Base-by-base conservation (phyloP, 108 stramenopile species). In the Pseudonitzschia delicatissima region DNA sequence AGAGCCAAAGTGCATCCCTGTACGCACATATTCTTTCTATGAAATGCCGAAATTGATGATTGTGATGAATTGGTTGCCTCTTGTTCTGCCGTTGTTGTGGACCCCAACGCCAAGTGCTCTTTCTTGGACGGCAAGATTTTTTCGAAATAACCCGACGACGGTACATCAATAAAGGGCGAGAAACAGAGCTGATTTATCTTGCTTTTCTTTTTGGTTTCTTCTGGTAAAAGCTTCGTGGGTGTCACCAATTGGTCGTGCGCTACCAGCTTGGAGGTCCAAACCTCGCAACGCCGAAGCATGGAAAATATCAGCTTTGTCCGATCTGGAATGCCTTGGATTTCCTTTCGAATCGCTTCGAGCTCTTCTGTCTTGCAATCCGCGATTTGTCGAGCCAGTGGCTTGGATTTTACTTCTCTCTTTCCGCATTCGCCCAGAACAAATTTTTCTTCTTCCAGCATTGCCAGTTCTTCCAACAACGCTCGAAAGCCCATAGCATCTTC, bases 201-300 rank as follows among this genome's bases (percentile, higher is more conserved):
- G 6, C n/a, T 33, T 27, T 29, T 23, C 9, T 32, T 44, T 23
- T 4, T 3, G 2, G 34, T 4, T 23, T 47, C 36, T 5, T 40
- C 45, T 21, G 49, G 37, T 2, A 67, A 15, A 15, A 28, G 28
- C 31, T 28, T 20, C 18, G 42, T 15, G 27, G 55, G 26, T 27
- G 53, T 58, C 36, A 81, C 36, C 15, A 81, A 47, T 32, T 59
- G 32, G 4, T 77, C 26, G 18, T 76, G 77, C n/a, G 81, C 77
- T 9, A 75, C 47, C 25, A 55, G 32, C 40, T 82, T 82, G 33
- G 69, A 66, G 26, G 53, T 39, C 81, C 81, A 82, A 5, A 82
- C 77, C 42, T 74, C 62, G 13, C 77, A 65, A 20, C 73, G 52
- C 27, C 26, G 13, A 21, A 73, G 48, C 35, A 82, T 12, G 31